A percentile compares a stretch with the other conserved stretches of the same genome.
These are phyloP conservation scores for Podila horticola DNA, from an alignment of 192 early-diverging fungal species.

Conservation along the genomic window DNA sequence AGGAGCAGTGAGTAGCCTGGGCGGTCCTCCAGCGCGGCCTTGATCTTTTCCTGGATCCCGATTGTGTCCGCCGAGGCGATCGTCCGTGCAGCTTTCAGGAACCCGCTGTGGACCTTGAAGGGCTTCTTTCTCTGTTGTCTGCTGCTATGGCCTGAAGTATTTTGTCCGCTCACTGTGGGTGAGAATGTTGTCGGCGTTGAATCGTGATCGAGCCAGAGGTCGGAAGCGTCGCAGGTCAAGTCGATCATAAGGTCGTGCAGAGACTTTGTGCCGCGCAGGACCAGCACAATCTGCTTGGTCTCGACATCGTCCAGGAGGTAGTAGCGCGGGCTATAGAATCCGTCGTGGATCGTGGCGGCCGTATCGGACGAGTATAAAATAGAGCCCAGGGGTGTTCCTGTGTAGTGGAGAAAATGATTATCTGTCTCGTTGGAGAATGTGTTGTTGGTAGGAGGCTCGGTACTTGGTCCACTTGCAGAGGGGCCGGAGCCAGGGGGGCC, in stretches of 20 bases:
- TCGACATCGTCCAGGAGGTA: slow-evolving; percentile 58
- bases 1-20: slow-evolving; percentile 56
- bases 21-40: slow-evolving; percentile 50
- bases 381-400: slow-evolving; percentile 46
- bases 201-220: slow-evolving; percentile 56
- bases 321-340: slow-evolving; percentile 56
- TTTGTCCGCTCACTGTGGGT: not conserved
- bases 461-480: not conserved
- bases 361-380: slow-evolving; percentile 54
- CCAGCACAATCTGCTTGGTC: slow-evolving; percentile 55
- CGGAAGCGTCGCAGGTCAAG: slow-evolving; percentile 58
- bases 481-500: not conserved
- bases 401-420: slow-evolving; percentile 39
- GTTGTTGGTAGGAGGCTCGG: not conserved
- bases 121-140: slow-evolving; percentile 8
- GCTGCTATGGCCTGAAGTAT: not conserved
- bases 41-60: slow-evolving; percentile 54
- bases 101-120: slow-evolving; percentile 60
- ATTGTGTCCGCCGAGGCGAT: slow-evolving; percentile 54
- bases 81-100: slow-evolving; percentile 50
- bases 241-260: slow-evolving; percentile 61
- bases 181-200: slow-evolving; percentile 28
- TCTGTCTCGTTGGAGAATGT: slow-evolving; percentile 3
- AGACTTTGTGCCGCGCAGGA: slow-evolving; percentile 61
- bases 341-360: slow-evolving; percentile 31